Evolutionary conservation across 768 basidiomycete genomes (phyloP).

Genomic region (Gyrodon lividus): DNA sequence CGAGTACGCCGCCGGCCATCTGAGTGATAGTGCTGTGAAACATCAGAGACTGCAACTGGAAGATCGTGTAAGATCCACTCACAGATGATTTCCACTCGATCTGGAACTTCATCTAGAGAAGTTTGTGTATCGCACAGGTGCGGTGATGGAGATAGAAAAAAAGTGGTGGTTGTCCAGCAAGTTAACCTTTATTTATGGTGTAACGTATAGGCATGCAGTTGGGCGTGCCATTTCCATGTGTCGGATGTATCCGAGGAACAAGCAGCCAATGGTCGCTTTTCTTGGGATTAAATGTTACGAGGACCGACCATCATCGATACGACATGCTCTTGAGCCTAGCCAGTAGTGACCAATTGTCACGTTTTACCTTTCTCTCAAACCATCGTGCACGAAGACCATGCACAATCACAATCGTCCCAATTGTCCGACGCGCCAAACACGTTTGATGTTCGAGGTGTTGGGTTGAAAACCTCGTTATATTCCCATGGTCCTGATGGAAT

Average conservation of each 20-base stretch:
- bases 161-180: conserved; percentile 8
- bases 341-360: not conserved
- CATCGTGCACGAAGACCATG: not conserved
- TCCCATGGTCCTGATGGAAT: conserved; percentile 12
- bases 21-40: conserved; percentile 32
- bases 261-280: not conserved
- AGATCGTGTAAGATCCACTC: conserved; percentile 10
- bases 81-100: conserved; percentile 37
- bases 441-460: conserved; percentile 7
- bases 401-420: not conserved
- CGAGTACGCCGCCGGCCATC: conserved; percentile 44
- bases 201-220: not conserved
- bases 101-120: conserved; percentile 21
- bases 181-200: conserved; percentile 24
- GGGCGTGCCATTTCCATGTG: conserved; percentile 16
- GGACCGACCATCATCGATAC: too few species aligned
- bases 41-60: not conserved
- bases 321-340: not conserved
- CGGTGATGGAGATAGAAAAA: conserved; percentile 8
- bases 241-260: conserved; percentile 16
- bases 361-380: conserved; percentile 10
- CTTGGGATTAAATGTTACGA: not conserved
- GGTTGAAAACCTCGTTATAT: conserved; percentile 15
- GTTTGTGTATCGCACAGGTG: not conserved
- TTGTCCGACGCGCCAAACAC: conserved; percentile 2